Evolutionary conservation across 805 yeast genomes (phyloP).

Genomic region (Wickerhamomyces kurtzmanii): DNA sequence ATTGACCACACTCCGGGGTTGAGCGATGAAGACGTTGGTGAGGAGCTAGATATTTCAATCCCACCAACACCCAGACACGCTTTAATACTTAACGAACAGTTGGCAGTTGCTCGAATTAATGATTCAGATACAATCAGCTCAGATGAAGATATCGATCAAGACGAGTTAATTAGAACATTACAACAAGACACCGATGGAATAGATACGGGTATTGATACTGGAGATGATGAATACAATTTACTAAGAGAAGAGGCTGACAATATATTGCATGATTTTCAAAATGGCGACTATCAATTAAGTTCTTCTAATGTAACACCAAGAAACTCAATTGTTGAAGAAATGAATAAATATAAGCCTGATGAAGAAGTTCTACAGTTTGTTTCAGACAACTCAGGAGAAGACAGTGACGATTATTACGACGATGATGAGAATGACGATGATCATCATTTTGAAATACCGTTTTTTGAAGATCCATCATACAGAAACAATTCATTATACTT

Average conservation of each 20-base stretch:
- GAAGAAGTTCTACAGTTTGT: constrained; percentile 25
- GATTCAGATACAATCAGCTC: constrained; percentile 23
- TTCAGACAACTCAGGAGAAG: constrained; percentile 16
- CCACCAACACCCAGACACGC: constrained; percentile 8
- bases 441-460: constrained; percentile 39
- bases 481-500: constrained; percentile 7
- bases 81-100: constrained; percentile 11
- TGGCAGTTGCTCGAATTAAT: constrained; percentile 14
- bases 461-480: constrained; percentile 26
- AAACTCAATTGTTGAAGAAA: constrained; percentile 20
- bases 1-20: constrained; percentile 11
- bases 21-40: constrained; percentile 55
- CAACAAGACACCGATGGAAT: constrained; percentile 23
- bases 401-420: constrained; percentile 8
- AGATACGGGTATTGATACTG: constrained; percentile 24
- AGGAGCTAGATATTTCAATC: constrained; percentile 26
- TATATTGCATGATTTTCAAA: constrained; percentile 27
- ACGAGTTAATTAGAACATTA: constrained; percentile 27
- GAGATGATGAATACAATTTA: constrained; percentile 23
- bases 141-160: constrained; percentile 53
- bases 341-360: constrained; percentile 30
- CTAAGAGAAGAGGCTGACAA: constrained; percentile 33
- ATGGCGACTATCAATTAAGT: constrained; percentile 13
- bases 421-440: constrained; percentile 1
- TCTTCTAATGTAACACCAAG: constrained; percentile 20